A percentile compares a stretch with the other conserved stretches of the same genome.
Evolutionary conservation across 345 rosid species (phyloP).

Genomic region (Linum tenue): DNA sequence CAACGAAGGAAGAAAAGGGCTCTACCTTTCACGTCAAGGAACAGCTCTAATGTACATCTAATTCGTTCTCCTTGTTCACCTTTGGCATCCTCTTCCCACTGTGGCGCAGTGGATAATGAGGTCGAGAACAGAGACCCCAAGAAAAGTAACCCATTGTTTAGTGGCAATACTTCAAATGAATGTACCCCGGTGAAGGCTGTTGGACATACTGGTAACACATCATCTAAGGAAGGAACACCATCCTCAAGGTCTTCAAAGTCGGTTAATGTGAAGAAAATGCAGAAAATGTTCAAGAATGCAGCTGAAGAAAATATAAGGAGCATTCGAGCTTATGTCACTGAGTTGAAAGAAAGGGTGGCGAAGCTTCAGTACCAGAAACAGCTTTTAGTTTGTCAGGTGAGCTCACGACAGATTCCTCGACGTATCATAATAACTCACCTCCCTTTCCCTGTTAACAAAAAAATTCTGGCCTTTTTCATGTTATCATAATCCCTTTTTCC

Average conservation of each 20-base stretch:
- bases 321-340: constrained; percentile 78
- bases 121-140: constrained; percentile 75
- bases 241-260: constrained; percentile 40
- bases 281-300: constrained; percentile 89
- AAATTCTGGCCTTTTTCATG: not conserved
- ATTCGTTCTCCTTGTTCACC: constrained; percentile 82
- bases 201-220: constrained; percentile 16
- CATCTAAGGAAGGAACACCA: constrained; percentile 65
- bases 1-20: constrained; percentile 59
- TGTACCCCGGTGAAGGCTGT: constrained; percentile 37
- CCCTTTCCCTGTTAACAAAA: not conserved
- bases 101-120: constrained; percentile 35
- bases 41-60: constrained; percentile 69
- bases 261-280: constrained; percentile 83
- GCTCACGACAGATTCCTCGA: not conserved
- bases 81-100: constrained; percentile 42
- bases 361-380: constrained; percentile 96
- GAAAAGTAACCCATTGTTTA: constrained; percentile 23
- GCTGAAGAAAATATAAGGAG: constrained; percentile 85
- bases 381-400: constrained; percentile 95
- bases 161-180: constrained; percentile 21
- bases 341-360: constrained; percentile 87
- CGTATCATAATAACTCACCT: not conserved
- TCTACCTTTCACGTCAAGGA: constrained; percentile 64
- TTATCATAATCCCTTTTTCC: not conserved